Evolutionary conservation across 257 asterid genomes (phyloP), one percentile per base, ranked within the genome.

Genomic region (Haberlea rhodopensis): DNA sequence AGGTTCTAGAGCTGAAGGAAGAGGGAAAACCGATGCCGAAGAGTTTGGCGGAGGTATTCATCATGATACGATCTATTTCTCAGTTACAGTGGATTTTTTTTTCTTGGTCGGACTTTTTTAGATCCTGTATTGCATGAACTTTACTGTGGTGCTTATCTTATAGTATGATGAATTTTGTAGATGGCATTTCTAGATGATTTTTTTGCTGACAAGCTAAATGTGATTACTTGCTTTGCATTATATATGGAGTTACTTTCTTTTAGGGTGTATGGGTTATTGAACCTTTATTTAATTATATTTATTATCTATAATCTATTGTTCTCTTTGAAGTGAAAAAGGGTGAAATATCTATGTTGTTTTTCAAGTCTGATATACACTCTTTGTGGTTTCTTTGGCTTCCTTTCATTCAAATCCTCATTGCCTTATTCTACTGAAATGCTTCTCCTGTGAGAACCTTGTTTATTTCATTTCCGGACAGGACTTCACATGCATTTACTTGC

Each of bases 11-110:
- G 83, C 77, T 91, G 52, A 73, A 91, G 69, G 84, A 73, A 53
- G 94, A 91, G 62, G 96, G 97, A 62, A 91, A 91, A 72, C 97
- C 96, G 45, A 68, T 89, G 79, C 98, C 98, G 13, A 91, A 78
- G 85, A 89, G 77, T 76, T 53, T 87, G 82, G 83, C 81, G 0
- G 97, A 91, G 97, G 96, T 90, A 82, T 54, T 61, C 60, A 58
- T 66, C 72, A 25, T 6, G 26, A 1, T 34, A 68, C 67, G 18
- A 55, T 55, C 4, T 55, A 49, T 43, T 60, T 59, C 18, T 48
- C 31, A 37, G 31, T 9, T 26, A n/a, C 34, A 31, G 49, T 31
- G 27, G 49, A 52, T 57, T 51, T 16, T 26, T 43, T 28, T 63
- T 22, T 37, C 27, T 56, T 37, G 15, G 2, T n/a, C 15, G 53